A percentile compares a stretch with the other conserved stretches of the same genome.
phyloP scores from a whole-genome alignment of 306 rosid genomes.

The Datisca glomerata region DNA sequence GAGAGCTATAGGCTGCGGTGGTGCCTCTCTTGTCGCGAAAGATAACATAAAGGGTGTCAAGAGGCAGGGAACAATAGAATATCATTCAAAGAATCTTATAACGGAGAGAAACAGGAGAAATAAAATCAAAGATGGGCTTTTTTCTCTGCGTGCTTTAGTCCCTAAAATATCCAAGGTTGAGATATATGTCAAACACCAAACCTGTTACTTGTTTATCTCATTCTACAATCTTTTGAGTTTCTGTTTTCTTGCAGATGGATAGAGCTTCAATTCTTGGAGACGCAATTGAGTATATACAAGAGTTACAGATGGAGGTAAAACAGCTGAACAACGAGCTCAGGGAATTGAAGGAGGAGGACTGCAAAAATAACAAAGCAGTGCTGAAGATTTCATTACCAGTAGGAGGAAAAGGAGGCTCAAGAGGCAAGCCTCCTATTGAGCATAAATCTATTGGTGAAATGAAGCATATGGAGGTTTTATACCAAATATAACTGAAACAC shows the following conservation, averaged over 20 bases:
- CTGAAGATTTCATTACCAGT: constrained; percentile 12
- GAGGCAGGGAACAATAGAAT: too few species aligned
- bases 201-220: background rate
- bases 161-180: constrained; percentile 72
- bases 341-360: constrained; percentile 32
- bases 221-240: constrained; percentile 1
- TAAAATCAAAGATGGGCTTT: constrained; percentile 33
- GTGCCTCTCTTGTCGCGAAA: constrained; percentile 4
- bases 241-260: constrained; percentile 45
- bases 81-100: constrained; percentile 37
- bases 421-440: constrained; percentile 12
- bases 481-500: background rate
- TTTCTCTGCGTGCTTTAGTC: constrained; percentile 47
- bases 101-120: constrained; percentile 68
- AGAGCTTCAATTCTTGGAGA: constrained; percentile 44
- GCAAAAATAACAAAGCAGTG: constrained; percentile 36
- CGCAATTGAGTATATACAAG: constrained; percentile 51
- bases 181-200: background rate
- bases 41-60: background rate
- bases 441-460: constrained; percentile 14
- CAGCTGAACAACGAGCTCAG: constrained; percentile 37
- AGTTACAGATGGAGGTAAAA: constrained; percentile 27
- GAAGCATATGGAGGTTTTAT: constrained; percentile 24
- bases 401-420: constrained; percentile 15
- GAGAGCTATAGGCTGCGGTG: constrained; percentile 12